phyloP scores from a whole-genome alignment of 192 early-diverging fungal genomes.

The Oehlia diaphana region DNA sequence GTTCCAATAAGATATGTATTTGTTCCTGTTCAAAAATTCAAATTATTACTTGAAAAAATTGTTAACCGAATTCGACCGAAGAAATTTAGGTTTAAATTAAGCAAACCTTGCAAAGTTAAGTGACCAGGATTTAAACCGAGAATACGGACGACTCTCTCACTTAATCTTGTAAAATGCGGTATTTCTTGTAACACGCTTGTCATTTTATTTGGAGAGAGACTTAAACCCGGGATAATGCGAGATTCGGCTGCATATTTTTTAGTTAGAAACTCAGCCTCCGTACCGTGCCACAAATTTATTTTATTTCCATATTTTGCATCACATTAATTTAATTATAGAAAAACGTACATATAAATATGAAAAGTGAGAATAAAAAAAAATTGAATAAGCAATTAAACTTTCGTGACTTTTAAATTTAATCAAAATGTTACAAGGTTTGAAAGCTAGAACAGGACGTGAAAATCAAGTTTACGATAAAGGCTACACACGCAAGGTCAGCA shows the following conservation, averaged over 20 bases:
- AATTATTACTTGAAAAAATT: too few relatives aligned
- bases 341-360: too few relatives aligned
- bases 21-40: slow-evolving; percentile 49
- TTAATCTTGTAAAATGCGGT: slow-evolving; percentile 56
- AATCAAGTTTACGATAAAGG: slow-evolving; percentile 24
- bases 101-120: slow-evolving; percentile 73
- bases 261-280: neutral
- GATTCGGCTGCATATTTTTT: neutral
- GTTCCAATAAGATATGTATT: slow-evolving; percentile 86
- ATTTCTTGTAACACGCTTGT: slow-evolving; percentile 54
- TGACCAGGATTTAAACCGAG: slow-evolving; percentile 79
- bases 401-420: neutral
- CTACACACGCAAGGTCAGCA: slow-evolving; percentile 18
- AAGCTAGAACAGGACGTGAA: slow-evolving; percentile 28
- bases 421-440: slow-evolving; percentile 8
- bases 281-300: neutral
- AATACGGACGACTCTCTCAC: slow-evolving; percentile 62
- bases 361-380: too few relatives aligned
- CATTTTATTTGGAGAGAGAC: slow-evolving; percentile 19
- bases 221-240: neutral
- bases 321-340: too few relatives aligned
- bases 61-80: neutral
- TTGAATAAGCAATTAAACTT: neutral
- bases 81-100: slow-evolving; percentile 3
- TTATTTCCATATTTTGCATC: neutral